Conservation (phyloP, 1,284 basidiomycete genomes). For the Tilletiaria anomala region DNA sequence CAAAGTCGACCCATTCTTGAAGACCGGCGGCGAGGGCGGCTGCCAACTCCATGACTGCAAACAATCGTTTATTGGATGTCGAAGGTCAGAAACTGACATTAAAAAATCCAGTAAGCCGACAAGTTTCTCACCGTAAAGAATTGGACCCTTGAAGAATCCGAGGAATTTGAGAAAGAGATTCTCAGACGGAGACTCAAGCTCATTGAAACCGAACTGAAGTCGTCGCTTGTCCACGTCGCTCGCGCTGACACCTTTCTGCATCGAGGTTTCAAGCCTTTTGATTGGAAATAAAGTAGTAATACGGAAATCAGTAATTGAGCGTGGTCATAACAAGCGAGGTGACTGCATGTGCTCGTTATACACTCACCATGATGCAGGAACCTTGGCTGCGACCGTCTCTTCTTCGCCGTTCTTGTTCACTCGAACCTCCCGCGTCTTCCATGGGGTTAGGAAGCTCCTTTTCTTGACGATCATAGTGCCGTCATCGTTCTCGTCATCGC, state of each 20-base stretch:
- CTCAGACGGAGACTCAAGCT: constrained; percentile 56
- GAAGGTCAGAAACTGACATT: not conserved
- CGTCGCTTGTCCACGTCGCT: constrained; percentile 41
- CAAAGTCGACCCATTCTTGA: constrained; percentile 94
- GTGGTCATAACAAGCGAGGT: not conserved
- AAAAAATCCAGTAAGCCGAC: too few relatives aligned
- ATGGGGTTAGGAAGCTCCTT: constrained; percentile 28
- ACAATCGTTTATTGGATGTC: not conserved
- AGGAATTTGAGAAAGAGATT: constrained; percentile 48
- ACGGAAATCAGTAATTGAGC: not conserved
- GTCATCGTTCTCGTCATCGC: constrained; percentile 22
- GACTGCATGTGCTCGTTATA: too few relatives aligned
- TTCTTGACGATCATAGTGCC: constrained; percentile 31
- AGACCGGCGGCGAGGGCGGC: constrained; percentile 90
- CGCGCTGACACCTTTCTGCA: constrained; percentile 42
- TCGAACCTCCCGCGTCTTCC: constrained; percentile 35
- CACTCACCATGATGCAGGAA: constrained; percentile 34
- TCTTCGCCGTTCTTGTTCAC: constrained; percentile 39
- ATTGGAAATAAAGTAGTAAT: not conserved
- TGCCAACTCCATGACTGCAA: constrained; percentile 97
- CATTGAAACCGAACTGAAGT: constrained; percentile 72
- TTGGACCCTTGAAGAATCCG: constrained; percentile 41
- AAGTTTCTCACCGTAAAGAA: constrained; percentile 27
- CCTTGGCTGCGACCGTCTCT: constrained; percentile 34
- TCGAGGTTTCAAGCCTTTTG: constrained; percentile 44